Percentiles rank a stretch among this genome's conserved stretches.
phyloP scores from a whole-genome alignment of 352 stramenopile species.

The Phytophthora lateralis region DNA sequence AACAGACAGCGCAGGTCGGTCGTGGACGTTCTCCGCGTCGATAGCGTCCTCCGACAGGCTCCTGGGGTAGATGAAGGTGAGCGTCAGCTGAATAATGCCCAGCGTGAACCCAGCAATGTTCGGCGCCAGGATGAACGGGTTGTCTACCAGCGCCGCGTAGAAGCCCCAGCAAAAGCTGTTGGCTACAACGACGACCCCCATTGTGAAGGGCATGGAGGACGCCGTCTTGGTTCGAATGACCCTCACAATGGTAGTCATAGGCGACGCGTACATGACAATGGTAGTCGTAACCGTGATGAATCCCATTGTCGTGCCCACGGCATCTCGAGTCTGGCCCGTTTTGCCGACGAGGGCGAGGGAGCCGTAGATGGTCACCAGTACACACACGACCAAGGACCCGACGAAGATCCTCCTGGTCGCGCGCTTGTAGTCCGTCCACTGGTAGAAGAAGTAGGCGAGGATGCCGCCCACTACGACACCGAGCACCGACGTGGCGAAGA shows the following conservation, averaged over 20 bases:
- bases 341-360: constrained; percentile 28
- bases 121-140: constrained; percentile 45
- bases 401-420: constrained; percentile 34
- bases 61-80: constrained; percentile 52
- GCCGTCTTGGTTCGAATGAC: constrained; percentile 48
- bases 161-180: constrained; percentile 57
- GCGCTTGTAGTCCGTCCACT: constrained; percentile 36
- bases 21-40: constrained; percentile 1
- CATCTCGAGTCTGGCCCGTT: constrained; percentile 29
- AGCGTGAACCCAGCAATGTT: constrained; percentile 36
- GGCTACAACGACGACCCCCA: constrained; percentile 45
- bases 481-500: constrained; percentile 47
- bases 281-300: constrained; percentile 45
- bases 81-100: constrained; percentile 36
- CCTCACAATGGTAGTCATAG: constrained; percentile 43
- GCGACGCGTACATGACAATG: constrained; percentile 49
- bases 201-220: constrained; percentile 50
- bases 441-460: constrained; percentile 48
- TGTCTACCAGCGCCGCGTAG: constrained; percentile 40
- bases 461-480: constrained; percentile 39
- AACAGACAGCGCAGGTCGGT: constrained; percentile 16
- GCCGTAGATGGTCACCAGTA: constrained; percentile 35
- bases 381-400: constrained; percentile 27
- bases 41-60: constrained; percentile 27
- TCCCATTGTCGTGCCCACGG: constrained; percentile 32